Evolutionary conservation across 208 protist species (phyloP).

Genomic region (Naegleria fowleri): DNA sequence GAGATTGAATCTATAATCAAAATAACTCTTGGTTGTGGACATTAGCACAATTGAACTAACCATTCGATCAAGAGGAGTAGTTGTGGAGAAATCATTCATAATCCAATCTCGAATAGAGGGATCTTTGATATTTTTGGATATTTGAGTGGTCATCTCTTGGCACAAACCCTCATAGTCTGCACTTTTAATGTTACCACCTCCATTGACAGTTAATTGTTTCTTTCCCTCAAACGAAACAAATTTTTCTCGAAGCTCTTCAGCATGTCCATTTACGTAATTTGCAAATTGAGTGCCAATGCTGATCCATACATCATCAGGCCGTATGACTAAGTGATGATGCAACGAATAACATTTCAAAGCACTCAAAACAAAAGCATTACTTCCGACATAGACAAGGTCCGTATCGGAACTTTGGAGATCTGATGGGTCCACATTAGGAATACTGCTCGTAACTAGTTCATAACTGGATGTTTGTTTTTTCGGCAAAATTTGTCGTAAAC

Average conservation of each 20-base stretch:
- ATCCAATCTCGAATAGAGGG: neutral
- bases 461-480: neutral
- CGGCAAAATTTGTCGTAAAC: neutral
- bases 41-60: neutral
- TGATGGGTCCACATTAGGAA: neutral
- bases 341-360: neutral
- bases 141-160: neutral
- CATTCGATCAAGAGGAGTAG: neutral
- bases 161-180: neutral
- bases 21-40: neutral
- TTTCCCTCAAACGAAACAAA: constrained; percentile 1
- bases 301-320: constrained; percentile 24
- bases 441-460: neutral
- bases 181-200: neutral
- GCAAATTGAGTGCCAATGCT: constrained; percentile 1
- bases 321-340: neutral
- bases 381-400: neutral
- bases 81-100: neutral
- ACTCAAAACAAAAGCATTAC: constrained; percentile 7
- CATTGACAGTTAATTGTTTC: neutral
- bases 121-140: neutral
- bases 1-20: neutral
- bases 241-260: neutral
- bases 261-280: constrained; percentile 10
- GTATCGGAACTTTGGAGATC: neutral